Base-by-base conservation (phyloP, 2,329 filamentous ascomycete species). In the Beauveria bassiana region DNA sequence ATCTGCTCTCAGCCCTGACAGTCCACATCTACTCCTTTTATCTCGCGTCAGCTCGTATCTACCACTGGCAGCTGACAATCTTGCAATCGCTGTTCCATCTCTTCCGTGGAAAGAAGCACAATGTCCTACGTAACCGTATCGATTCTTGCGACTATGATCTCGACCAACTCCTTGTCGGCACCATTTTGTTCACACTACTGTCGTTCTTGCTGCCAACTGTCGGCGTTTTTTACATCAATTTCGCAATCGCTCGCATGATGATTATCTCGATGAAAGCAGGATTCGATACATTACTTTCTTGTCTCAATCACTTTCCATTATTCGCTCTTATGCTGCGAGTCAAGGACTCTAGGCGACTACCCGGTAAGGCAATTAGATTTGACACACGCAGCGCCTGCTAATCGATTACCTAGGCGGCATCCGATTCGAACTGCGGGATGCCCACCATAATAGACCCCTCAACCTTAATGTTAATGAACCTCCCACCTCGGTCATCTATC, bases 81-180 rank as follows among this genome's bases (percentile, higher is more conserved):
- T 88, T 99, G 66, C 88, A 93, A 66, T 98, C 93, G 12, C 86
- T 99, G n/a, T 99, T 99, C 74, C 96, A 99, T 72, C 86, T 99
- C 10, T 99, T 99, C 72, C 90, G 93, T 38, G 96, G 95, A 62
- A 98, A 97, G 78, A 99, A 99, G 74, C 89, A 96, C 71, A 99
- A 99, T 68, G 89, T 99, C 18, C 84, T 99, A 24, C 89, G 96
- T 64, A 96, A 97, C 71, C 92, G 95, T 75, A 98, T 99, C 69
- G 95, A 99, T 73, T 96, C 93, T 52, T 99, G 95, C 79, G 95
- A 98, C 76, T 99, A 99, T 76, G 95, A 98, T 72, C 84, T 99
- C 26, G 95, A 99, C 72, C 96, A 99, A 75, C 84, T 99, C 4
- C 86, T 99, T 7, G 87, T 99, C 8, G 95, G 95, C 64, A 99